Base-by-base conservation (phyloP, 1,284 basidiomycete genomes). In the Malassezia furfur region DNA sequence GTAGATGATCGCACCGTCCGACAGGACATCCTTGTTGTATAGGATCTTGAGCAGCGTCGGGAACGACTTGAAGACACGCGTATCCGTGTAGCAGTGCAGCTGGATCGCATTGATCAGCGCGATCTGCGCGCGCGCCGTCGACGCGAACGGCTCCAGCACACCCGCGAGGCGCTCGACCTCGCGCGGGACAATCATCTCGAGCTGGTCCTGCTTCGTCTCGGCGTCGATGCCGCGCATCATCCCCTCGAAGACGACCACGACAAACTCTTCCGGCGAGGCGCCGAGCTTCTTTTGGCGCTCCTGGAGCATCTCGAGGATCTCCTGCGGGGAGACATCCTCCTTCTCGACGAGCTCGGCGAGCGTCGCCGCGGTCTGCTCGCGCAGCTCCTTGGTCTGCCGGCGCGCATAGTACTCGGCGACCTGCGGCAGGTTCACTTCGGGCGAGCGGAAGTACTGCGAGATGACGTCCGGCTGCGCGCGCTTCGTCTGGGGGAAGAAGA, bases 21-120 rank as follows among this genome's bases (percentile, higher is more conserved):
- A 87, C 66, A 96, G 82, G 77, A 89, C 90, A 72, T 96, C 91
- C 70, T 86, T 84, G 77, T 91, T 91, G 79, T 96, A 96, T 93
- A 80, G 70, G 6, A 61, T 57, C 80, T 94, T 94, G 66, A 96
- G 81, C 75, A 96, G 85, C 70, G 90, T 87, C 47, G 88, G 84
- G 80, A 96, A 96, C 8, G 87, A 81, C 76, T 91, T 93, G 77
- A 91, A 90, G 70, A 93, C 82, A 53, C 88, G 85, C 28, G 88
- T 90, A 72, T 96, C 88, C 77, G 91, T 87, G 48, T 66, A 66
- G 76, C 87, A 91, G 78, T 90, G 88, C 62, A 90, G 81, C 79
- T 96, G 91, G 21, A 91, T 88, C 21, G 49, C 44, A 40, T 64
- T 60, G 52, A 64, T 60, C 14, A 68, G 49, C 37, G 85, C 84